Base-by-base conservation (phyloP, 2,329 filamentous ascomycete species). In the Cercospora sp. region DNA sequence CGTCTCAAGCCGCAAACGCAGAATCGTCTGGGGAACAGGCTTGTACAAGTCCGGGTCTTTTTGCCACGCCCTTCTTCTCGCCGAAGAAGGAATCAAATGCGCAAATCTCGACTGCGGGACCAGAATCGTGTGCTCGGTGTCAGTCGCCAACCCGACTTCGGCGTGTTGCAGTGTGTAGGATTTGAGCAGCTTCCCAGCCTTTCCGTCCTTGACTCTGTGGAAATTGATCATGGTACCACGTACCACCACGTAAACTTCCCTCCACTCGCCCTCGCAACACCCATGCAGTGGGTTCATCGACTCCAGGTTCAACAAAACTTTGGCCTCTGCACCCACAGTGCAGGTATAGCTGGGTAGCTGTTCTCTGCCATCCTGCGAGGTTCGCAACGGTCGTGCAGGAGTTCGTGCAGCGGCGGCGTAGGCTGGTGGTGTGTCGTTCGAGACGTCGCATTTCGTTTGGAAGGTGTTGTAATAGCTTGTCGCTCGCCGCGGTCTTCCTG, bases 131-230 rank as follows among this genome's bases (percentile, higher is more conserved):
- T 92, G 91, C 74, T 86, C 84, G 76, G 91, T 90, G 78, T 93
- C 91, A 16, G 88, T 86, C 9, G 91, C 91, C 69, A 93, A 86
- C 10, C 91, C 91, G 24, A 90, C 87, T 78, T 93, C 91, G 24
- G 90, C 91, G 76, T 93, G 89, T 71, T 92, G 86, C 59, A 93
- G 82, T 63, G 88, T 90, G 76, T 92, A 93, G n/a, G 85, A 86
- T 76, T 84, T 87, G 70, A 92, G 81, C 43, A 92, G 79, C 65
- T 82, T 83, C 21, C 86, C 86, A 79, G 89, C 71, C 83, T 85
- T 69, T 76, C 78, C 66, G 79, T 82, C 74, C 79, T 90, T 91
- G 64, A 86, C 83, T 62, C 86, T 84, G 80, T 92, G 84, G 30
- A 93, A 81, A 75, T 85, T 86, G 71, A 93, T 83, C 49, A 89